Conservation (phyloP, 805 yeast genomes). For the Lachancea sp. region DNA sequence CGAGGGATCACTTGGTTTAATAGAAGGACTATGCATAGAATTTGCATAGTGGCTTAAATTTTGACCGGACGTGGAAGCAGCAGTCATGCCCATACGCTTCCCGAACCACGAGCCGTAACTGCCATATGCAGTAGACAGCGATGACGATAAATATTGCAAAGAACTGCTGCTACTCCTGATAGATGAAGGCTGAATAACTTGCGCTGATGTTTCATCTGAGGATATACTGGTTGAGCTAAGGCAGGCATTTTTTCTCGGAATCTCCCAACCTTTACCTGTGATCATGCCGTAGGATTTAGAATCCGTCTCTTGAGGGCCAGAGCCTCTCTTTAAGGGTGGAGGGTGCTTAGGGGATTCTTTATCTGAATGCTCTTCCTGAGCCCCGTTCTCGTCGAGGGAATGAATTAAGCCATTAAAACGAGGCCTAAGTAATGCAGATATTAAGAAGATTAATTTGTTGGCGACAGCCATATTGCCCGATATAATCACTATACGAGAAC, state of each 20-base stretch:
- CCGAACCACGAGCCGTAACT: conserved; percentile 33
- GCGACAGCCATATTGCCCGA: conserved; percentile 57
- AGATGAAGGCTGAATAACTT: conserved; percentile 33
- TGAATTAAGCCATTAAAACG: conserved; percentile 20
- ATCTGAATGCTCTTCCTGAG: background rate
- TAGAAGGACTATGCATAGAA: conserved; percentile 20
- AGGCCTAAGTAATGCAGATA: conserved; percentile 45
- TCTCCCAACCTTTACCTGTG: conserved; percentile 36
- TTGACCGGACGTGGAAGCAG: conserved; percentile 1
- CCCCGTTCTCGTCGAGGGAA: conserved; percentile 7
- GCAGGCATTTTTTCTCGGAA: conserved; percentile 31
- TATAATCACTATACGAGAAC: conserved; percentile 48
- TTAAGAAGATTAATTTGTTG: conserved; percentile 48
- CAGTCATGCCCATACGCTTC: conserved; percentile 19
- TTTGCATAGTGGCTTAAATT: background rate
- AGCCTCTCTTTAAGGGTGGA: background rate
- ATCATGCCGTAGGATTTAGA: conserved; percentile 3
- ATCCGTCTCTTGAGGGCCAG: background rate
- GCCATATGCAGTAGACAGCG: conserved; percentile 32
- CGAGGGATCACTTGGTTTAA: conserved; percentile 21
- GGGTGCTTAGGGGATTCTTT: conserved; percentile 4
- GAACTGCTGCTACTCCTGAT: conserved; percentile 35
- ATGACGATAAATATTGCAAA: conserved; percentile 35
- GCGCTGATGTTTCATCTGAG: conserved; percentile 27
- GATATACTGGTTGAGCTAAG: conserved; percentile 29